phyloP scores from a whole-genome alignment of 1,284 basidiomycete species.

The Boletus mariae region DNA sequence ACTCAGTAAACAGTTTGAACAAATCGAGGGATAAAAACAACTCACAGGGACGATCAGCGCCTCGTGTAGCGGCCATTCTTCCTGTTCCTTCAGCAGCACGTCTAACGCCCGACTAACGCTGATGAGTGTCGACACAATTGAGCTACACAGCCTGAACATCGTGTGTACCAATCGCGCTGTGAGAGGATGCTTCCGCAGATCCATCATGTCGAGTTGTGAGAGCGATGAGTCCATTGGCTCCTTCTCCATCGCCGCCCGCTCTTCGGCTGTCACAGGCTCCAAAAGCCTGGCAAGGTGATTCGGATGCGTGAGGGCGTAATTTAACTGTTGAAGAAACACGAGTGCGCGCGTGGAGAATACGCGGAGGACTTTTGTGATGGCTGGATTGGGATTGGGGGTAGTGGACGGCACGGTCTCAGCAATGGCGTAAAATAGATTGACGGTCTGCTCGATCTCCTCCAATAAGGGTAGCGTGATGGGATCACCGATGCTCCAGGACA shows the following conservation, averaged over 20 bases:
- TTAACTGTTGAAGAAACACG: slow-evolving; percentile 80
- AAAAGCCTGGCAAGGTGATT: slow-evolving; percentile 79
- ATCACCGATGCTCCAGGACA: slow-evolving; percentile 79
- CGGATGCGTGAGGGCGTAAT: slow-evolving; percentile 88
- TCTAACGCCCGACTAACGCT: slow-evolving; percentile 67
- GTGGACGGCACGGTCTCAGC: slow-evolving; percentile 44
- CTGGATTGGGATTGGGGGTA: slow-evolving; percentile 40
- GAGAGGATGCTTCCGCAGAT: slow-evolving; percentile 65
- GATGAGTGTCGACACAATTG: slow-evolving; percentile 67
- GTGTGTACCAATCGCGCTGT: slow-evolving; percentile 66
- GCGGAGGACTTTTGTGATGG: slow-evolving; percentile 58
- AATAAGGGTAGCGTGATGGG: slow-evolving; percentile 68
- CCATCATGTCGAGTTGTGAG: slow-evolving; percentile 46
- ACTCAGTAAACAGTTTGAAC: not conserved
- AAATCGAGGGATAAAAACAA: slow-evolving; percentile 15
- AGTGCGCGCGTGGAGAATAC: slow-evolving; percentile 67
- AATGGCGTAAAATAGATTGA: slow-evolving; percentile 72
- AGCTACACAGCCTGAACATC: slow-evolving; percentile 65
- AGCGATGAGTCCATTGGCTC: slow-evolving; percentile 39
- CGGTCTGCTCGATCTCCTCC: slow-evolving; percentile 78
- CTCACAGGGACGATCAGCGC: slow-evolving; percentile 73
- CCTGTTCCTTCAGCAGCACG: slow-evolving; percentile 61
- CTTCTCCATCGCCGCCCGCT: slow-evolving; percentile 64
- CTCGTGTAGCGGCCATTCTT: slow-evolving; percentile 67
- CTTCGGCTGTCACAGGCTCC: slow-evolving; percentile 78